Evolutionary conservation across 805 yeast genomes (phyloP).

Genomic region (Sungouiella blattae): DNA sequence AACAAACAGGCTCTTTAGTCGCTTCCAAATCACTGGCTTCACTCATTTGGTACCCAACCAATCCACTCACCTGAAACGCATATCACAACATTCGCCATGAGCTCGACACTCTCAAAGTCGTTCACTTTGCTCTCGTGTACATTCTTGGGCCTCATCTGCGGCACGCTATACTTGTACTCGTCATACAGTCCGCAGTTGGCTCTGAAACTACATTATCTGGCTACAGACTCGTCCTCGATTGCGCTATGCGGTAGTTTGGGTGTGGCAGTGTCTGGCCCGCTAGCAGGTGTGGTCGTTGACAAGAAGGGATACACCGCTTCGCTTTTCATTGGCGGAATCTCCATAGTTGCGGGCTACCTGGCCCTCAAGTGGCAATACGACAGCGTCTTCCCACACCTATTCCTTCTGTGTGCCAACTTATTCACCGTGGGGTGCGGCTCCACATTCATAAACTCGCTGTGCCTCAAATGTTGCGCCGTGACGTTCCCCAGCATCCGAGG

Average conservation of each 20-base stretch:
- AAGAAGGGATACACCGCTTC: constrained; percentile 54
- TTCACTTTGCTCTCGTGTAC: constrained; percentile 24
- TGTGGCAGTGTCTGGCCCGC: constrained; percentile 59
- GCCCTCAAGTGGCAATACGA: constrained; percentile 52
- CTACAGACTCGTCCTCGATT: constrained; percentile 58
- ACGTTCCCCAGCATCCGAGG: constrained; percentile 67
- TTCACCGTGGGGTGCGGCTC: constrained; percentile 66
- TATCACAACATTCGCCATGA: constrained; percentile 3
- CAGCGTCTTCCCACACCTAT: constrained; percentile 33
- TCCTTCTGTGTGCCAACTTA: constrained; percentile 44
- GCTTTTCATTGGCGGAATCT: constrained; percentile 46
- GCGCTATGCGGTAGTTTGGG: constrained; percentile 71
- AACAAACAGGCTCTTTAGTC: too few species aligned
- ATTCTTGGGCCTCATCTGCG: constrained; percentile 54
- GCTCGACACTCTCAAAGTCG: constrained; percentile 18
- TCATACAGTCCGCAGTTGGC: constrained; percentile 80
- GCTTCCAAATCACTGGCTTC: too few species aligned
- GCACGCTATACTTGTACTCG: constrained; percentile 72
- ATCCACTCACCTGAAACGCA: too few species aligned
- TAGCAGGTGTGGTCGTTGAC: constrained; percentile 66
- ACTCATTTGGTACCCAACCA: too few species aligned
- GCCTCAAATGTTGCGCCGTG: constrained; percentile 71
- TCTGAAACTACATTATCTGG: constrained; percentile 49
- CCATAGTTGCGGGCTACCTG: constrained; percentile 52
- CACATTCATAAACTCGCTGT: constrained; percentile 59